These are phyloP conservation scores for Solanum hybrid DNA, from an alignment of 305 asterid genomes.

Conservation along the genomic window DNA sequence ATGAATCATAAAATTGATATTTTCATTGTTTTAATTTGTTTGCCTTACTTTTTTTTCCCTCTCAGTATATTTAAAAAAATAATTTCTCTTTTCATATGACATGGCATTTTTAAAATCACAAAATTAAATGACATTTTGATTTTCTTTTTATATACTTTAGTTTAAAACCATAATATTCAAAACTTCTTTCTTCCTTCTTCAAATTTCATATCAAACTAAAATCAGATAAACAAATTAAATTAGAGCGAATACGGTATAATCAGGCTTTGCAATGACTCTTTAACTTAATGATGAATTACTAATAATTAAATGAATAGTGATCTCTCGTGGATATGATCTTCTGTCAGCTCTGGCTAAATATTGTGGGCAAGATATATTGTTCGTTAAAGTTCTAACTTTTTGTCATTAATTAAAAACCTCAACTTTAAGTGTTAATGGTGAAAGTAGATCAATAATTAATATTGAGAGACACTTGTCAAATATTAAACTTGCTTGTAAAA, in stretches of 20 bases:
- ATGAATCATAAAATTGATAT: neutral
- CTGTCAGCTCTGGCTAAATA: neutral
- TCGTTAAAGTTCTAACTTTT: neutral
- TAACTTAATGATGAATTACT: neutral
- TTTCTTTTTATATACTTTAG: rapidly evolving
- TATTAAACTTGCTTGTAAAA: conserved; percentile 10
- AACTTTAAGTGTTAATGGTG: conserved; percentile 18
- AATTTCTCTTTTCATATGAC: neutral
- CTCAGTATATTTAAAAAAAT: neutral
- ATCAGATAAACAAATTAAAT: neutral
- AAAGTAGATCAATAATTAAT: conserved; percentile 9
- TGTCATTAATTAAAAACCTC: conserved; percentile 10
- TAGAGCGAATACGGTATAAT: neutral
- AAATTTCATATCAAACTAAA: neutral
- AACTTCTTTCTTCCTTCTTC: rapidly evolving
- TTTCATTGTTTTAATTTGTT: neutral
- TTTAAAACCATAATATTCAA: neutral
- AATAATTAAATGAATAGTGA: neutral
- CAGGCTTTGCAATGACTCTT: neutral
- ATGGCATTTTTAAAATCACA: rapidly evolving
- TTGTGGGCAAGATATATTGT: neutral
- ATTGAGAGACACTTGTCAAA: conserved; percentile 17
- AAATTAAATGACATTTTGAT: neutral
- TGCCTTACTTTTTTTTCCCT: neutral
- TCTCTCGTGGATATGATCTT: neutral